Evolutionary conservation across 208 protist species (phyloP), one percentile per base, ranked within the genome.

Genomic region (Herpetomonas muscarum): DNA sequence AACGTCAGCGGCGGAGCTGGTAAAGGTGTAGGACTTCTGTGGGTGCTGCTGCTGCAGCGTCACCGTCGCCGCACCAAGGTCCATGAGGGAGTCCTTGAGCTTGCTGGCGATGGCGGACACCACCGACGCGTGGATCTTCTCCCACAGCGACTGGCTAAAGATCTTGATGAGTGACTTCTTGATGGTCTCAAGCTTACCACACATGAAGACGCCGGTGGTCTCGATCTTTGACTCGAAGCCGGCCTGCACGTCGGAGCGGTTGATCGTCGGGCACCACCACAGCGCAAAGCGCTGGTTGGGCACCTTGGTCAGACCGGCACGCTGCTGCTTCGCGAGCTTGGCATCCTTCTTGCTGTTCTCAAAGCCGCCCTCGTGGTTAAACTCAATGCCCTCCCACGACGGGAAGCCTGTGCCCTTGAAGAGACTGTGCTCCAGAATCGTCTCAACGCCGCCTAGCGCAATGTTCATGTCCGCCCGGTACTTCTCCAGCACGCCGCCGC

Each of bases 231-330:
- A 98, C 81, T 99, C 93, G 84, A 99, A 99, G 61, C 99, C 99
- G 34, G 99, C 97, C 80, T 99, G 99, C 26, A 99, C 98, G 74
- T 99, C 99, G 46, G 98, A 96, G 64, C 99, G 85, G 76, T 99
- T 99, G 84, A 99, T 99, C 6, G 99, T 99, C 42, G 99, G 99
- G 64, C 97, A 99, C 99, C 99, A 99, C 99, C 99, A 99, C 13
- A 99, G 81, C 24, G 99, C 99, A 76, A 99, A 99, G 44, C 99
- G 94, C 64, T 99, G 86, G 85, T 99, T 99, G 7, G 99, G 99
- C 74, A 99, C 99, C 88, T 99, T 99, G 70, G 98, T 99, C 13
- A 99, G 85, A 97, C 99, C 99, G 10, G 94, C 97, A 44, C 99
- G 90, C 87, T 99, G 99, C 51, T 99, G 99, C 82, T 99, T 99